Evolutionary conservation across 306 rosid genomes (phyloP), one percentile per base, ranked within the genome.

Genomic region (Glycyrrhiza uralensis): DNA sequence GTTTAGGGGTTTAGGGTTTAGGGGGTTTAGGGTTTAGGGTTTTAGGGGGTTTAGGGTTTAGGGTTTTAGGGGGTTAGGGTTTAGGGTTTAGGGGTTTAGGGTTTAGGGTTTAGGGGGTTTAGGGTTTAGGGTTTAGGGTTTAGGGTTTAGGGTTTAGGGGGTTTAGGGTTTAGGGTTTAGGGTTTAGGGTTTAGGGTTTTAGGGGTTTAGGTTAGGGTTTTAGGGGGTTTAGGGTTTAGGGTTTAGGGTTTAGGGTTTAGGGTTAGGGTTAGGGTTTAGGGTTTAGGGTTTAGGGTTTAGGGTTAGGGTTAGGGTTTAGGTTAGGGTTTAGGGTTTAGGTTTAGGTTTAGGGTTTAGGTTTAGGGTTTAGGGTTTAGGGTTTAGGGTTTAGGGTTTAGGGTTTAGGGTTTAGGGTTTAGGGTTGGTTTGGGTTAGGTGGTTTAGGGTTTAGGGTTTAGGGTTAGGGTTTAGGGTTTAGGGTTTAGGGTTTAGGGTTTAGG

Each of bases 1-100:
- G 58, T 77, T 44, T n/a, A n/a, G 35, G 71, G 83, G 61, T 62
- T 79, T 72, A 47, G 66, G 82, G 83, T 70, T 58, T 13, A 11
- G 61, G 66, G 72, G 81, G 58, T 23, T 69, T 69, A 26, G 22
- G 76, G 76, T 3, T 33, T 33, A 2, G 11, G 24, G 58, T n/a
- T 19, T 51, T 51, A 60, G 77, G 82, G 36, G 35, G 61, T 7
- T 51, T 51, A 19, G 30, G 22, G 49, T 12, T 42, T 42, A 12
- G 18, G 49, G 49, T n/a, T 12, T 42, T 33, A 2, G 18, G 49
- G 44, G 59, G 28, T 15, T 32, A 55, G 61, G 44, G 55, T 49
- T 46, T 46, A 46, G 23, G 54, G 54, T 33, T 33, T 33, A 33
- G 38, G 38, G 38, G 3, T 46, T 46, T 46, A 46, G 54, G 54